Evolutionary conservation across 805 yeast species (phyloP).

Genomic region (Candida dendrica): DNA sequence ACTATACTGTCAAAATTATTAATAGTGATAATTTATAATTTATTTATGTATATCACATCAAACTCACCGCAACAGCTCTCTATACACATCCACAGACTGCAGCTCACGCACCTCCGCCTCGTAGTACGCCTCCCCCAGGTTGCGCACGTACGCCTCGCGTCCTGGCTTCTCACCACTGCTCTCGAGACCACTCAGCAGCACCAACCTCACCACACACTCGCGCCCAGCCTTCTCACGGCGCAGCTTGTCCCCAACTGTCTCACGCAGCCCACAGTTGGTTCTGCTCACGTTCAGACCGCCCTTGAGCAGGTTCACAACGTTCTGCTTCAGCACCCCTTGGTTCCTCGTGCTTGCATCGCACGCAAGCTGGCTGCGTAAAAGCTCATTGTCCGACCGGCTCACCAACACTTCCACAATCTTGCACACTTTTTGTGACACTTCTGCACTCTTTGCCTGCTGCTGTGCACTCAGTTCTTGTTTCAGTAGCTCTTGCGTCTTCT

Average conservation of each 20-base stretch:
- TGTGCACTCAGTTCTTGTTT: constrained; percentile 8
- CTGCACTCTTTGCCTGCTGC: constrained; percentile 5
- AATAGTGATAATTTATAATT: too few relatives aligned
- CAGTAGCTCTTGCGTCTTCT: constrained; percentile 13
- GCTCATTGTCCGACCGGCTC: constrained; percentile 19
- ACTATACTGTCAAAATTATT: too few relatives aligned
- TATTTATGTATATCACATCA: too few relatives aligned
- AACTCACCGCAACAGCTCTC: background rate
- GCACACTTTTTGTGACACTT: constrained; percentile 12
- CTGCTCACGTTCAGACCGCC: constrained; percentile 14
- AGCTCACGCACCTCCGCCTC: constrained; percentile 12
- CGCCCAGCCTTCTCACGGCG: constrained; percentile 14
- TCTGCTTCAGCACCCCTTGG: constrained; percentile 4
- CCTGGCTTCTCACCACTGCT: constrained; percentile 1
- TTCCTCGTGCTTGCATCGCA: constrained; percentile 9
- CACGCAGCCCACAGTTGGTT: constrained; percentile 20
- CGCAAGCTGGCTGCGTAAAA: constrained; percentile 6
- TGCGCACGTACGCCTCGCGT: constrained; percentile 14
- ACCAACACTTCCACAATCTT: constrained; percentile 17
- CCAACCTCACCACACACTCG: constrained; percentile 16
- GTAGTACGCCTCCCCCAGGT: constrained; percentile 13
- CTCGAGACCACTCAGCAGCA: constrained; percentile 11
- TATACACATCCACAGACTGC: constrained; percentile 4
- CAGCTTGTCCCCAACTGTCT: constrained; percentile 11
- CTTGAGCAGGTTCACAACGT: constrained; percentile 15